Base-by-base conservation (phyloP, 345 rosid genomes). In the Noccaea bulbosa region DNA sequence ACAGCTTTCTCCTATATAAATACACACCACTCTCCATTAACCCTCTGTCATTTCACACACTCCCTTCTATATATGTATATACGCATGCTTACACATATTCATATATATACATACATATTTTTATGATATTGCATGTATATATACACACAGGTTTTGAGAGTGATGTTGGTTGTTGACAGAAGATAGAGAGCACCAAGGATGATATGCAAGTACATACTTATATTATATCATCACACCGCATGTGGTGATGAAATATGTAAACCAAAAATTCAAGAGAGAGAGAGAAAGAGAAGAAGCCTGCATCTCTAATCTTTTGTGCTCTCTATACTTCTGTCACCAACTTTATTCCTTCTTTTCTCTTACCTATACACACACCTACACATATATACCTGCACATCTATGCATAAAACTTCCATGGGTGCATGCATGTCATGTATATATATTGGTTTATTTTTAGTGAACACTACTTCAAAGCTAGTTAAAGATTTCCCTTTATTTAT, bases 161-260 rank as follows among this genome's bases (percentile, higher is more conserved):
- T 70, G 66, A 33, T 55, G 62, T 32, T 58, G 77, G 77, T 51
- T 77, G 80, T 77, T 89, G 97, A 91, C 97, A 92, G 96, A 92
- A 92, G 97, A 92, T 89, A 92, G 97, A 92, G 96, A 87, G 98
- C 93, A 86, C 98, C 77, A 86, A 89, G 80, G 96, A 87, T 86
- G 86, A 78, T 71, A 56, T 88, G 91, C 91, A 67, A 67, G 32
- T 62, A 14, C 33, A 58, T 67, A 85, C 85, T 20, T 27, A 27
- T 27, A 84, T 78, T 85, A 70, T 83, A 27, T 45, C 65, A 47
- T 73, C 72, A 30, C 60, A 49, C 11, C 27, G 1, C 58, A 45
- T 47, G 58, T 57, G 35, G 63, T 52, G 57, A 41, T 44, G 14
- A 44, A 20, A 46, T 11, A 45, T 68, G 47, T 37, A 54, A 4